phyloP scores from a whole-genome alignment of 2,329 filamentous ascomycete species.

The Cercospora berteroae region DNA sequence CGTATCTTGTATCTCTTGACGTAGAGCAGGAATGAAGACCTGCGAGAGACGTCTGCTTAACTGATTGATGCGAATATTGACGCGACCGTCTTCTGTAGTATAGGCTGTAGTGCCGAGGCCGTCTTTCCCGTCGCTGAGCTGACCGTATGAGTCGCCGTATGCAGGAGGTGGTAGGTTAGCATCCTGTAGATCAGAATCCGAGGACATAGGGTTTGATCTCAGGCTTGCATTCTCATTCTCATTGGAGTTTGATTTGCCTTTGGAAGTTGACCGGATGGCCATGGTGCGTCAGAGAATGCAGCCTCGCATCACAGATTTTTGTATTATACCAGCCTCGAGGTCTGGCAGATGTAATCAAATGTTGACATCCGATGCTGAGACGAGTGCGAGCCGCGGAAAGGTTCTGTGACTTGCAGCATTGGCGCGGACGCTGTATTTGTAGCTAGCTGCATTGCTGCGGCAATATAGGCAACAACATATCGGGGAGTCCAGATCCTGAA shows the following conservation, averaged over 20 bases:
- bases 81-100: neutral
- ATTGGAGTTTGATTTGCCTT: neutral
- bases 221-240: neutral
- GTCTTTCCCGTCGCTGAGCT: neutral
- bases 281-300: neutral
- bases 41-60: neutral
- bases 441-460: neutral
- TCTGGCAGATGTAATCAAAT: neutral
- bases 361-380: neutral
- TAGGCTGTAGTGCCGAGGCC: neutral
- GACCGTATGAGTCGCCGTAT: neutral
- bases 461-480: neutral
- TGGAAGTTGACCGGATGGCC: neutral
- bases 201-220: neutral
- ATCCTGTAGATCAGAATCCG: neutral
- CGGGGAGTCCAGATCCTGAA: neutral
- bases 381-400: neutral
- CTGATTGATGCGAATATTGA: neutral
- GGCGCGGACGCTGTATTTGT: neutral
- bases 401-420: neutral
- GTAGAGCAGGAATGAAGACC: neutral
- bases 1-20: neutral
- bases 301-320: neutral
- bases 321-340: neutral
- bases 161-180: neutral